Evolutionary conservation across 1,284 basidiomycete species (phyloP), one percentile per base, ranked within the genome.

Genomic region (Cutaneotrichosporon curvatum): DNA sequence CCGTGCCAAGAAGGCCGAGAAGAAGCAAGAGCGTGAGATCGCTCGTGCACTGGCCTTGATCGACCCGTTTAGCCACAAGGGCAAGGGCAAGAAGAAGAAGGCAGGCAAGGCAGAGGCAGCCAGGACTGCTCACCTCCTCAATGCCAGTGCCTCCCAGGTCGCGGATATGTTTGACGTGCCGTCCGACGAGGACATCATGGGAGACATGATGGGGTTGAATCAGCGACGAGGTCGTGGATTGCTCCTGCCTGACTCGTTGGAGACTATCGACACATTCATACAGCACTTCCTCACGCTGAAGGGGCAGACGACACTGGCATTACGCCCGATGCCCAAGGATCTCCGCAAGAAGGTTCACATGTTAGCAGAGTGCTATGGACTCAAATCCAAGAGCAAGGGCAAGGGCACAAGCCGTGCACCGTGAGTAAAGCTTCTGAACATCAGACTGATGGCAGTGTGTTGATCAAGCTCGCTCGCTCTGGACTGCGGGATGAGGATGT

Each of bases 321-420:
- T 91, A 0, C 87, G 87, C 0, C 82, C 88, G 4, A 83, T 86
- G 74, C 76, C 79, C 55, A 88, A 85, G 70, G 74, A 74, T 47
- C 78, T 77, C 45, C 75, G 89, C 53, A 81, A 79, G 71, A 74
- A 73, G 45, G 77, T 90, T 0, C 90, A 95, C 62, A 78, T 87
- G 61, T 71, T 92, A 55, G 87, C 87, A 12, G 55, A 67, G 7
- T 81, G 79, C 45, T 92, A 91, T 66, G 77, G 77, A 19, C 55
- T 95, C 65, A 84, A 83, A 71, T 88, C 84, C 51, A 62, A 77
- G 55, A 87, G 85, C 60, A 81, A 82, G 52, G 87, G 87, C 0
- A 74, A 76, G 10, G 87, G 82, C 1, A 65, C 70, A 15, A 61
- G 59, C 35, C 73, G 89, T 49, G 74, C 73, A 62, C 68, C 70